Evolutionary conservation across 2,329 filamentous ascomycete genomes (phyloP), one percentile per base, ranked within the genome.

Genomic region (Sporothrix inflata): DNA sequence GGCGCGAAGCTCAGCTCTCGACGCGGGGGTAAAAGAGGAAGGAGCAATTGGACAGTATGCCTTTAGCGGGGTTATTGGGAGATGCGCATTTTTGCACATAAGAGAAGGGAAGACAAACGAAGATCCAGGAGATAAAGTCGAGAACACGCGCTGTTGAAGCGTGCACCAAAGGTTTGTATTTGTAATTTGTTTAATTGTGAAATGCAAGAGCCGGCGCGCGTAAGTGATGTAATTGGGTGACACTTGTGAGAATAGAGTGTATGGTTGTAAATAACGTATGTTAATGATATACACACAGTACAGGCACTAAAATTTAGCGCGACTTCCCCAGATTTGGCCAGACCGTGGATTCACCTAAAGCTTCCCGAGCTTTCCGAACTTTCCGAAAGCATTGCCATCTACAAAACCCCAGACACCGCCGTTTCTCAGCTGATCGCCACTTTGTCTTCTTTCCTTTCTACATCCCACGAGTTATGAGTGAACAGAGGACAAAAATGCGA

Each of bases 331-430:
- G 60, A 16, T 38, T 45, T 45, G 60, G 21, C 21, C 30, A 21
- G n/a, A 24, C 19, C 38, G 2, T 27, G 38, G 38, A 40, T 65
- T 45, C 21, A 27, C 60, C 38, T 9, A 24, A 19, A 60, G 55
- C 55, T 45, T 65, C 14, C 60, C 60, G 60, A 65, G 60, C 38
- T 45, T 65, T 42, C 60, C 60, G 60, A 65, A 45, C 45, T 11
- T 55, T 4, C 34, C 21, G 21, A n/a, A n/a, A n/a, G n/a, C 3
- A n/a, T 45, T 42, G 24, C 53, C 55, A 38, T 38, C 19, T 65
- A 65, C 60, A 65, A 65, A 65, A 42, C 27, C 38, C 38, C 4
- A 9, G 21, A 14, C 38, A 42, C 60, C n/a, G 38, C 60, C 21
- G 60, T 24, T 65, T 27, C 14, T 4, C 60, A n/a, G 30, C 16